These are phyloP conservation scores for Ustilago bromivora DNA, from an alignment of 1,284 basidiomycete genomes.

Conservation along the genomic window DNA sequence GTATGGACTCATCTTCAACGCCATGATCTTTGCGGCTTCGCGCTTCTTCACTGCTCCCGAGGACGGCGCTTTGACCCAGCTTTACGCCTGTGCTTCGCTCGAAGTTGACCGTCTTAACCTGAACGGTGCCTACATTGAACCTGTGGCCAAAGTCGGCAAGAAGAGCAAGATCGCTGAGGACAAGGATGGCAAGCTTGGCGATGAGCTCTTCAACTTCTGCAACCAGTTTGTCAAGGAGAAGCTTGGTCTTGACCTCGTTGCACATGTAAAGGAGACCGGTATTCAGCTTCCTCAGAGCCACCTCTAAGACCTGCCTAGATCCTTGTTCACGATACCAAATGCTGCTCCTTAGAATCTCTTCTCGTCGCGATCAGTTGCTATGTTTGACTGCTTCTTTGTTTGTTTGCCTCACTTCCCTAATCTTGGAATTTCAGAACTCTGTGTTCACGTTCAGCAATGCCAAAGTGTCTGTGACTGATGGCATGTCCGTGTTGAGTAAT, in stretches of 20 bases:
- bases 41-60: constrained; percentile 48
- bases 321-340: background rate
- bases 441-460: background rate
- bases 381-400: background rate
- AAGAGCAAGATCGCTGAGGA: constrained; percentile 45
- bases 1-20: constrained; percentile 42
- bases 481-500: background rate
- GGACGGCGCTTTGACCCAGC: constrained; percentile 66
- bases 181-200: constrained; percentile 39
- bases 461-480: background rate
- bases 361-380: background rate
- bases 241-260: constrained; percentile 35
- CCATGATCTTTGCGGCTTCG: constrained; percentile 19
- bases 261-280: constrained; percentile 27
- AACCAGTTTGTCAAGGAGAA: constrained; percentile 46
- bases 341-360: background rate
- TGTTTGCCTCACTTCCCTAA: background rate
- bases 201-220: constrained; percentile 49
- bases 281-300: constrained; percentile 40
- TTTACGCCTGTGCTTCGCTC: constrained; percentile 64
- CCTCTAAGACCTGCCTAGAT: constrained; percentile 9
- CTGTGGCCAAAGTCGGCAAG: constrained; percentile 55
- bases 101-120: constrained; percentile 60
- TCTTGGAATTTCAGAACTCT: background rate
- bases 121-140: constrained; percentile 63